Conservation (phyloP, 2,329 filamentous ascomycete genomes). For the Lecanicillium sp. region DNA sequence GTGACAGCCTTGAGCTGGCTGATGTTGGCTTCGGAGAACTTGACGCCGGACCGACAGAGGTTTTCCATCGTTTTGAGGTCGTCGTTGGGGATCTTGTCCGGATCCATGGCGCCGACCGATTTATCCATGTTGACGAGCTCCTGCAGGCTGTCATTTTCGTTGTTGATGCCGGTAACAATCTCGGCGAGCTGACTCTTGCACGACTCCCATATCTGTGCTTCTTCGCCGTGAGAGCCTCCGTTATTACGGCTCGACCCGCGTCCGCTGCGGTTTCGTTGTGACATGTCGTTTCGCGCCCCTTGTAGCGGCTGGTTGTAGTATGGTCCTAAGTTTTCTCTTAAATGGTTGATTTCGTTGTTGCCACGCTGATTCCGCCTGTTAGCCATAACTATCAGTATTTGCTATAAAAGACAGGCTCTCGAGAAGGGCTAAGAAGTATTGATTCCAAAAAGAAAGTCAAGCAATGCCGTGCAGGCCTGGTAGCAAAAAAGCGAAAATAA, state of each 20-base stretch:
- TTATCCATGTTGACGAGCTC: constrained; percentile 36
- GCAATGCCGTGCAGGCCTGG: not conserved
- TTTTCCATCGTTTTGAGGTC: constrained; percentile 39
- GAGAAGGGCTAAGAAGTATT: not conserved
- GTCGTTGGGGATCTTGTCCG: constrained; percentile 31
- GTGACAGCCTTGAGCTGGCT: constrained; percentile 30
- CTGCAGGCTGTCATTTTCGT: constrained; percentile 35
- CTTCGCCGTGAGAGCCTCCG: constrained; percentile 37
- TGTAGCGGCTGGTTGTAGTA: constrained; percentile 7
- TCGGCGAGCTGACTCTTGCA: constrained; percentile 35
- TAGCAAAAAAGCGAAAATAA: not conserved
- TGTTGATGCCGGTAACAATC: constrained; percentile 34
- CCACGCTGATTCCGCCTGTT: constrained; percentile 13
- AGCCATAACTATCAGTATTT: constrained; percentile 15
- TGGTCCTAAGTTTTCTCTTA: constrained; percentile 14
- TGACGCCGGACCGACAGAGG: constrained; percentile 37
- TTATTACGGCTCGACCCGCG: constrained; percentile 40
- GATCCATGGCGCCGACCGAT: constrained; percentile 33
- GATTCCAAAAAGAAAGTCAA: not conserved
- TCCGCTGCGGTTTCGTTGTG: constrained; percentile 39
- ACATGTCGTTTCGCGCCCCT: constrained; percentile 29
- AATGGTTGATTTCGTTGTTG: constrained; percentile 11
- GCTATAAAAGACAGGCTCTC: not conserved
- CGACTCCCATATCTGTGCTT: constrained; percentile 37
- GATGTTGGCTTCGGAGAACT: constrained; percentile 33